Evolutionary conservation across 106 monocot species (phyloP).

Genomic region (Agapanthus africanus): DNA sequence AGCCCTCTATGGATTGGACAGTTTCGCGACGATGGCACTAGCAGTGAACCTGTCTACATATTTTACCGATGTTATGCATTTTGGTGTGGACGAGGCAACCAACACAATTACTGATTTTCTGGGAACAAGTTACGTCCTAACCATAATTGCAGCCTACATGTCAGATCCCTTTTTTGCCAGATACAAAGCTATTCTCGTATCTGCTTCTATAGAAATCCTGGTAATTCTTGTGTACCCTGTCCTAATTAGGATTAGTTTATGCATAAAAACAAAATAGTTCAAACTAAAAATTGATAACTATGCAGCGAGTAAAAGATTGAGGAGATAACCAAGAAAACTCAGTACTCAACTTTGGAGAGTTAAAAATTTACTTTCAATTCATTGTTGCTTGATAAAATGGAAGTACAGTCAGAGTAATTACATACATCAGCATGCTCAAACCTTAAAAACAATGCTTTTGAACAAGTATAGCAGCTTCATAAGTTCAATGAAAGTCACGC

Average conservation of each 20-base stretch:
- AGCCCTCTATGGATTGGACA: constrained; percentile 18
- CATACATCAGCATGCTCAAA: too few relatives aligned
- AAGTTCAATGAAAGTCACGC: too few relatives aligned
- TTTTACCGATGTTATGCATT: constrained; percentile 34
- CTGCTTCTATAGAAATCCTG: constrained; percentile 17
- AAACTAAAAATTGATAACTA: not conserved
- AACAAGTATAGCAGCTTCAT: too few relatives aligned
- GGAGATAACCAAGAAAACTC: not conserved
- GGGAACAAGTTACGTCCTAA: constrained; percentile 40
- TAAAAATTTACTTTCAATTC: not conserved
- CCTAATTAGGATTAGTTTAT: not conserved
- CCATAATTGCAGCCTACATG: constrained; percentile 20
- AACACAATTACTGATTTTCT: constrained; percentile 32
- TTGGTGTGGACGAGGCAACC: constrained; percentile 13
- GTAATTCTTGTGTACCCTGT: not conserved
- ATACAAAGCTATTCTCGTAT: constrained; percentile 21
- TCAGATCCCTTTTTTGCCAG: constrained; percentile 20
- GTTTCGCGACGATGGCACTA: constrained; percentile 8
- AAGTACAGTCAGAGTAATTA: too few relatives aligned
- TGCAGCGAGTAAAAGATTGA: not conserved
- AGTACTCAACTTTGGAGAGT: not conserved
- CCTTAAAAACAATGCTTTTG: too few relatives aligned
- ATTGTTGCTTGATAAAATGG: too few relatives aligned
- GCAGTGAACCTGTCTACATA: constrained; percentile 24
- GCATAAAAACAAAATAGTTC: not conserved